Base-by-base conservation (phyloP, 2,329 filamentous ascomycete genomes). In the Colletotrichum sp. region DNA sequence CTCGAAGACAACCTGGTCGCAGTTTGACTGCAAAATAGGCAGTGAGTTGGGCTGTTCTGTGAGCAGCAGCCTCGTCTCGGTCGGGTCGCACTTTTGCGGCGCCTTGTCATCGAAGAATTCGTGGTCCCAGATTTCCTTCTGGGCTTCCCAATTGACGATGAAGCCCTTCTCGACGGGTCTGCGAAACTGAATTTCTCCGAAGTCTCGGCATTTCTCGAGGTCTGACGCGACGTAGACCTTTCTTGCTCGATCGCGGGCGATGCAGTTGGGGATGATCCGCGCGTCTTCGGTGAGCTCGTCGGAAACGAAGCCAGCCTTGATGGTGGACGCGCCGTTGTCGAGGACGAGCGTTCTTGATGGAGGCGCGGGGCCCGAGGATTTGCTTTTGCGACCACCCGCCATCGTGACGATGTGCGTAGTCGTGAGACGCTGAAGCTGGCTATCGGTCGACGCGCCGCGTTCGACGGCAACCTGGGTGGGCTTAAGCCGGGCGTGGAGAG, bases 1-100 rank as follows among this genome's bases (percentile, higher is more conserved):
- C 83, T 99, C 97, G 87, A 99, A 99, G 2, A 99, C 92, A 82
- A 99, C 95, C 87, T 99, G 96, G 82, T 99, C 97, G 80, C 95
- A 96, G 83, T 98, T 97, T 52, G 93, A 92, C 85, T 98, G 96
- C 78, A 99, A 86, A 15, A 93, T 92, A 1, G 94, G 93, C 72
- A 98, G 89, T 6, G 93, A 93, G 85, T 98, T 98, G 6, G 96
- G 94, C 62, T 95, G 94, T 84, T 99, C 97, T 2, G 95, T 93
- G 67, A 99, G 89, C 6, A 99, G 86, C 73, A 99, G 86, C 64
- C 95, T 93, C n/a, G 95, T 97, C 71, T 96, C 93, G 69, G 90
- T 88, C 0, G 96, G 95, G 79, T 98, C 93, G 83, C 94, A 95
- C 80, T 88, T 90, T 79, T 92, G 86, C 32, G 89, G 88, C n/a